Base-by-base conservation (phyloP, 139 green algal species). In the Deuterostichococcus epilithicus region DNA sequence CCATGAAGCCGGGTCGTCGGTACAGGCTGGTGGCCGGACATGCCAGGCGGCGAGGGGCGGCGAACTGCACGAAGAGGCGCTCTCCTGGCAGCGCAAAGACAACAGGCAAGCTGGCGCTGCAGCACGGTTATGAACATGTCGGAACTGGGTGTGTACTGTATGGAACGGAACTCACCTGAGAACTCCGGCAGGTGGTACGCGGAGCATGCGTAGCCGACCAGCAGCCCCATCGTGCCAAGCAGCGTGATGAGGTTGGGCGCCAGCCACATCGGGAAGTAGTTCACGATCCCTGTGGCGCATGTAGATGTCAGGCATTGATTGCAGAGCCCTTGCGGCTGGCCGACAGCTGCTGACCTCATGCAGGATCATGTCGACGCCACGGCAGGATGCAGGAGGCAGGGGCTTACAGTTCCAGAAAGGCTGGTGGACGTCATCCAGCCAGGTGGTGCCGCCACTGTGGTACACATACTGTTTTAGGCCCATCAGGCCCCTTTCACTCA, bases 191-290 rank as follows among this genome's bases (percentile, higher is more conserved):
- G 58, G 70, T 92, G 89, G 34, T 68, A 79, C 1, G 85, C 79
- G 26, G 84, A 84, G 0, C 91, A 10, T 0, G 83, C 37, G 70
- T 96, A 95, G 0, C 89, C 79, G 0, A 84, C 30, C 15, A 95
- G 44, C 20, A 96, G 84, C 28, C 69, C 78, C 13, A 90, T 76
- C 3, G 90, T 75, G 34, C 92, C 94, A 18, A 83, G 82, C 13
- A 97, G 83, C 0, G 94, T 98, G 68, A 98, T 97, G 0, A 97
- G 76, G 83, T 98, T 98, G 18, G 94, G 94, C 8, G 94, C 94
- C 70, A 98, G 73, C 94, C 94, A 98, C 28, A 84, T 68, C 0
- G 94, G 94, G 52, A 97, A 77, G 36, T 83, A 72, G 36, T 87
- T 75, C 0, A 78, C 78, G 33, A 84, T 35, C 75, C 85, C 85